Percentiles rank a stretch among this genome's conserved stretches.
Evolutionary conservation across 331 rosid genomes (phyloP).

Genomic region (Phaseolus coccineus): DNA sequence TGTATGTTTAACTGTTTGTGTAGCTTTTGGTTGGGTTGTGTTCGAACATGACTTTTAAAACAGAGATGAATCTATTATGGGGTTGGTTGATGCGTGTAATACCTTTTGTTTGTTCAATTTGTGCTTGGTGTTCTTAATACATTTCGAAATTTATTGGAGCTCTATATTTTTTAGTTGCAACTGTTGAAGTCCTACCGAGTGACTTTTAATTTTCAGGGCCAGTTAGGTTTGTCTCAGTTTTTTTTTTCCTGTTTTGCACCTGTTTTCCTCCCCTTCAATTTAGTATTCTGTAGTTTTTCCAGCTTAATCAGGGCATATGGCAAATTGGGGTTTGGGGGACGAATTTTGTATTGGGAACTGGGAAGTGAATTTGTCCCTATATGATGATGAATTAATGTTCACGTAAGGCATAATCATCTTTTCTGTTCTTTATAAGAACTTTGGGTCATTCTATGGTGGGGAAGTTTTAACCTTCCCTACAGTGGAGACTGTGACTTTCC

Average conservation of each 20-base stretch:
- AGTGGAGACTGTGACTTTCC: background rate
- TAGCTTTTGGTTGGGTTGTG: constrained; percentile 9
- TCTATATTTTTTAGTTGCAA: background rate
- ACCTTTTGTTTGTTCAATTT: constrained; percentile 2
- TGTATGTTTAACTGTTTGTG: background rate
- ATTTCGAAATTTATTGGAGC: background rate
- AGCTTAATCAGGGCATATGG: constrained; percentile 1
- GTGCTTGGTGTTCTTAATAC: background rate
- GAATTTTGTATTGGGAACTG: background rate
- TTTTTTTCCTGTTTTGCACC: background rate
- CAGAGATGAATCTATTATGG: background rate
- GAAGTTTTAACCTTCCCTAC: background rate
- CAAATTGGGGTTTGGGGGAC: background rate
- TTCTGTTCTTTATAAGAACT: background rate
- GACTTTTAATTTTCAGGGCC: background rate
- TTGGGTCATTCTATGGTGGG: background rate
- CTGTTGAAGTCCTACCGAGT: background rate
- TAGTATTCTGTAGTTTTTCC: background rate
- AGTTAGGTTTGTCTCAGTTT: background rate
- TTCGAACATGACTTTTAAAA: background rate
- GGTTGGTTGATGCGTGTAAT: background rate
- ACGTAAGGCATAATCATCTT: background rate
- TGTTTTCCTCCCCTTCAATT: background rate
- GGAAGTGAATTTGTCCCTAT: background rate
- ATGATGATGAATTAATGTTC: constrained; percentile 9